These are phyloP conservation scores for Pleoardoris graminearum DNA, from an alignment of 2,329 filamentous ascomycete genomes.

Conservation along the genomic window DNA sequence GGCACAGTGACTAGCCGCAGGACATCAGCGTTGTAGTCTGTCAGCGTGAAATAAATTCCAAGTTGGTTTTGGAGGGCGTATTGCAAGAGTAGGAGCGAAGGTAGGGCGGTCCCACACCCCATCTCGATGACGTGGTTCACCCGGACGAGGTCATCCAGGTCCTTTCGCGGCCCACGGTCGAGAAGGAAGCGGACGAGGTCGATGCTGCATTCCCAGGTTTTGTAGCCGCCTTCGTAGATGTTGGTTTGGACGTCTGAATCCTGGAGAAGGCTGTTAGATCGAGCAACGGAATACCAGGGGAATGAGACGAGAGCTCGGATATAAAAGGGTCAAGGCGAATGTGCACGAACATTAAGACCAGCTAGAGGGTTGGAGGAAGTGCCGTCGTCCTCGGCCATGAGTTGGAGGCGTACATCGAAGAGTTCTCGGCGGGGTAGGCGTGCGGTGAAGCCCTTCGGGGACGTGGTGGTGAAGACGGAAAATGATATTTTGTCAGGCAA, in stretches of 20 bases:
- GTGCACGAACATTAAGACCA: slow-evolving; percentile 28
- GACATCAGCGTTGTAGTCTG: slow-evolving; percentile 80
- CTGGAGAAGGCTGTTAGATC: neutral
- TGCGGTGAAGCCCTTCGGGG: slow-evolving; percentile 60
- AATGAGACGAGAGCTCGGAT: slow-evolving; percentile 16
- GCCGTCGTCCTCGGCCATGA: slow-evolving; percentile 69
- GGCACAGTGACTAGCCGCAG: slow-evolving; percentile 77
- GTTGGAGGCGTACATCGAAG: slow-evolving; percentile 78
- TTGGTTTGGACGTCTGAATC: slow-evolving; percentile 77
- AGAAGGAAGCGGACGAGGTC: slow-evolving; percentile 71
- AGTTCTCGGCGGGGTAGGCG: slow-evolving; percentile 73
- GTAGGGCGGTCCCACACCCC: slow-evolving; percentile 77
- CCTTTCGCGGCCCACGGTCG: slow-evolving; percentile 53
- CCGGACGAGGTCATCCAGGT: slow-evolving; percentile 53
- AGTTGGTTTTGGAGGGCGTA: slow-evolving; percentile 56
- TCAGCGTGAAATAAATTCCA: slow-evolving; percentile 65
- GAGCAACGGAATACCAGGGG: slow-evolving; percentile 38
- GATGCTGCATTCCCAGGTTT: slow-evolving; percentile 85
- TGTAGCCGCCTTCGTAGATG: slow-evolving; percentile 85
- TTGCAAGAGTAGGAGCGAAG: slow-evolving; percentile 71
- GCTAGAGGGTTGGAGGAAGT: slow-evolving; percentile 33
- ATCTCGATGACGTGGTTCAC: slow-evolving; percentile 62
- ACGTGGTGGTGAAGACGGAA: slow-evolving; percentile 61
- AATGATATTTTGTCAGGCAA: slow-evolving; percentile 78
- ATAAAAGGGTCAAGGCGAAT: neutral